Evolutionary conservation across 148 eudicot species (phyloP), one percentile per base, ranked within the genome.

Genomic region (Heliosperma pusillum): DNA sequence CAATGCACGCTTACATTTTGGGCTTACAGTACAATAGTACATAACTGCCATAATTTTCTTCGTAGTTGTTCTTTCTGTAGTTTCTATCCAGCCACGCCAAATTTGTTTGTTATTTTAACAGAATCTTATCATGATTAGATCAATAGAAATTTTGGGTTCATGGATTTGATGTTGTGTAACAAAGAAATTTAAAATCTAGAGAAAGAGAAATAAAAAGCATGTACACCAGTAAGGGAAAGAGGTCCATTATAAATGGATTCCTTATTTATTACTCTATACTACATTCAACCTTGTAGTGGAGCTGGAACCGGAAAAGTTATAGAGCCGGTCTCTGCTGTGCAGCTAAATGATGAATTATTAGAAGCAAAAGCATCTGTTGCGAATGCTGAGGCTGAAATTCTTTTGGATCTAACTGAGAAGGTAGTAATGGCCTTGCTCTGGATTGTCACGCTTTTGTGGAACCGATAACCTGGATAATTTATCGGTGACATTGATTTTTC

Each of bases 301-400:
- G 83, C 93, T 86, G 89, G 85, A 64, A 79, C 78, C 25, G 98
- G 92, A 81, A 95, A 85, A 78, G 79, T 89, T 77, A 57, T 95
- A 30, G 98, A 95, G 79, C 98, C 98, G 47, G 86, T 95, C 30
- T 86, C 96, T 80, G 97, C 97, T 75, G 90, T 95, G 75, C 93
- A 93, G 47, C 70, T 95, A 52, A 95, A 95, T 87, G 98, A 95
- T 82, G 96, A 90, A 59, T 82, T 95, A 85, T 87, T 87, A 73
- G 89, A 85, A 85, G 98, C 98, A 71, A 92, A 83, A 77, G 85
- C 84, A 62, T 83, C 85, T 50, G 90, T 89, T 29, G 84, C 87
- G 15, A 87, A 89, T 79, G 97, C 98, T 26, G 98, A 95, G 83
- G 82, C 83, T 40, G 97, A 90, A 78, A 91, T 95, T 83, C 93